Percentiles rank a stretch among this genome's conserved stretches.
These are phyloP conservation scores for Phytopythium mirpurense DNA, from an alignment of 352 stramenopile genomes.

Conservation along the genomic window DNA sequence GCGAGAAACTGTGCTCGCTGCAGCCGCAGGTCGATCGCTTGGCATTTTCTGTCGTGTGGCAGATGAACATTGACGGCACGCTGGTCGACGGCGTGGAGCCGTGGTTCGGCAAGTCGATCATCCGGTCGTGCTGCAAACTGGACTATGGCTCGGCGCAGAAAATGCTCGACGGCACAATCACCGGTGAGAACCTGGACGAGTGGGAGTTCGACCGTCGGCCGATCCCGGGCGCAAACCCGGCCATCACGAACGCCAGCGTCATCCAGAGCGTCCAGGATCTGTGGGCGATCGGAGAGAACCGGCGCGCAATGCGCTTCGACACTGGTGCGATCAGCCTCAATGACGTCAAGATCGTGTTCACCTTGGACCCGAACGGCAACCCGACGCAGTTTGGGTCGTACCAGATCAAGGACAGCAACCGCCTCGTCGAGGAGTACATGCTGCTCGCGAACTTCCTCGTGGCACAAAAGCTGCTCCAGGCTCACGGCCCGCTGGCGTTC, in stretches of 20 bases:
- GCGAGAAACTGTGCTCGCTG: conserved; percentile 95
- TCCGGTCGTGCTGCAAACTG: conserved; percentile 95
- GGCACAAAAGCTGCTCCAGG: conserved; percentile 91
- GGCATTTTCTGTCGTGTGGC: conserved; percentile 95
- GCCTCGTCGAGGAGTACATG: conserved; percentile 98
- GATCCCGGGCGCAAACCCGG: conserved; percentile 30
- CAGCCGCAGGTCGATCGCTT: conserved; percentile 96
- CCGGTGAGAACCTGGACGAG: conserved; percentile 57
- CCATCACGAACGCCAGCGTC: conserved; percentile 47
- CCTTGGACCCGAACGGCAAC: conserved; percentile 90
- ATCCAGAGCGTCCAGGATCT: conserved; percentile 68
- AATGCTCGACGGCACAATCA: conserved; percentile 92
- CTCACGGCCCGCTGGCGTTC: conserved; percentile 82
- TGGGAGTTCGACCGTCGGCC: conserved; percentile 53
- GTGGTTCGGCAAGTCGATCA: conserved; percentile 98
- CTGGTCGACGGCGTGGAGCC: conserved; percentile 83
- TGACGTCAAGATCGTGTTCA: conserved; percentile 92
- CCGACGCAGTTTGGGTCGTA: conserved; percentile 87
- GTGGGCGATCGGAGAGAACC: conserved; percentile 55
- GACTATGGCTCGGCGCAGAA: conserved; percentile 96
- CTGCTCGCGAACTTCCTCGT: conserved; percentile 98
- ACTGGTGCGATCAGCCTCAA: conserved; percentile 92
- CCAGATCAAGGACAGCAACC: conserved; percentile 93
- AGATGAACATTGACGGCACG: conserved; percentile 94
- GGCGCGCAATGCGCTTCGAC: conserved; percentile 82